These are phyloP conservation scores for Lippia alba DNA, from an alignment of 305 asterid species.

Conservation along the genomic window DNA sequence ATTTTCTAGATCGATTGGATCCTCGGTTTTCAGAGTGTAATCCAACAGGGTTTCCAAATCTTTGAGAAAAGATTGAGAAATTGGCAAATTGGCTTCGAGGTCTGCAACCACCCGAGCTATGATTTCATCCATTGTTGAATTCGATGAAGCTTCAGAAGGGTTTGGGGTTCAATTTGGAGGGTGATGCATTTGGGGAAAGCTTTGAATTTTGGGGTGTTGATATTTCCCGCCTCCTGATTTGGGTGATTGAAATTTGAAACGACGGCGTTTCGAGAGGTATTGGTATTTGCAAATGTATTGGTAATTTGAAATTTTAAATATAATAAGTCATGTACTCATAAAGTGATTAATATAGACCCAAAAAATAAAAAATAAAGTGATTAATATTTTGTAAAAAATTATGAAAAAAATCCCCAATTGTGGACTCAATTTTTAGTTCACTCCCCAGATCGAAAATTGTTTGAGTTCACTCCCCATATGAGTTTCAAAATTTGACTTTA, in stretches of 20 bases:
- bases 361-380: no score
- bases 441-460: no score
- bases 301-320: no score
- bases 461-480: no score
- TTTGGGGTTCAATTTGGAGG: neutral
- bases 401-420: no score
- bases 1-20: conserved; percentile 59
- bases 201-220: conserved; percentile 37
- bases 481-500: no score
- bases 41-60: conserved; percentile 69
- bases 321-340: no score
- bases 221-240: conserved; percentile 45
- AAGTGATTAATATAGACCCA: no score
- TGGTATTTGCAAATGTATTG: neutral
- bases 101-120: conserved; percentile 56
- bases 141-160: conserved; percentile 21
- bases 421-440: no score
- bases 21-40: conserved; percentile 53
- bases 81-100: conserved; percentile 58
- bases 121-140: conserved; percentile 66
- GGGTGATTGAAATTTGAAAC: conserved; percentile 15
- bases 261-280: neutral
- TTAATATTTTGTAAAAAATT: no score
- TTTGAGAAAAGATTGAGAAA: conserved; percentile 54
- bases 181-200: neutral